Evolutionary conservation across 139 green algal genomes (phyloP), one percentile per base, ranked within the genome.

Genomic region (Coelastrella sp.): DNA sequence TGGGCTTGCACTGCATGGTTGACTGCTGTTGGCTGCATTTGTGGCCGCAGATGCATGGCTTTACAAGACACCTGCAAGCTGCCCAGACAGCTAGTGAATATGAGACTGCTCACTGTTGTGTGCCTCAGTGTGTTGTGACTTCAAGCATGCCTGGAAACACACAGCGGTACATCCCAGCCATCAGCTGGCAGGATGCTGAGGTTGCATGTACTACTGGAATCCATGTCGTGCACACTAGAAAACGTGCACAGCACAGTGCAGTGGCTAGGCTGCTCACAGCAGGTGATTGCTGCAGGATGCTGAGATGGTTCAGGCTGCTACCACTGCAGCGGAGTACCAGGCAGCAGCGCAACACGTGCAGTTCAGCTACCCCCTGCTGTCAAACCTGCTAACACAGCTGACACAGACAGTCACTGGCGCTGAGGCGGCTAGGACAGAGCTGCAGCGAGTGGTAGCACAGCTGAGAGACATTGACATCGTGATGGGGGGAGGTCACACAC

Each of bases 391-490:
- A 17, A 64, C 54, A 7, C 54, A 59, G 54, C 13, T 90, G 20
- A 56, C 64, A 7, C 19, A 75, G 60, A n/a, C 71, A 47, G 85
- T 84, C 7, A 61, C 80, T 16, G 74, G 23, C 3, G 85, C 85
- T 60, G 73, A 58, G 58, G 85, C 74, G 19, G 85, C 88, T 13
- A 82, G 88, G 4, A 32, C 22, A 56, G 58, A 90, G 84, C 88
- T 98, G 73, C 59, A 85, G 65, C 60, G 89, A 16, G 23, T 97
- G 73, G 92, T 92, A 65, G 32, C 22, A 2, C 5, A 86, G 54
- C 82, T 98, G 77, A 87, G 96, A 16, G 23, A 79, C 5, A 7
- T 96, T 8, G 96, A 98, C 85, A 5, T 94, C 8, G 73, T 61
- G 6, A 7, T 76, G 80, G 58, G 85, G 0, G 77, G 91, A 84